phyloP scores from a whole-genome alignment of 352 stramenopile genomes.

The Phytophthora podocarpi region DNA sequence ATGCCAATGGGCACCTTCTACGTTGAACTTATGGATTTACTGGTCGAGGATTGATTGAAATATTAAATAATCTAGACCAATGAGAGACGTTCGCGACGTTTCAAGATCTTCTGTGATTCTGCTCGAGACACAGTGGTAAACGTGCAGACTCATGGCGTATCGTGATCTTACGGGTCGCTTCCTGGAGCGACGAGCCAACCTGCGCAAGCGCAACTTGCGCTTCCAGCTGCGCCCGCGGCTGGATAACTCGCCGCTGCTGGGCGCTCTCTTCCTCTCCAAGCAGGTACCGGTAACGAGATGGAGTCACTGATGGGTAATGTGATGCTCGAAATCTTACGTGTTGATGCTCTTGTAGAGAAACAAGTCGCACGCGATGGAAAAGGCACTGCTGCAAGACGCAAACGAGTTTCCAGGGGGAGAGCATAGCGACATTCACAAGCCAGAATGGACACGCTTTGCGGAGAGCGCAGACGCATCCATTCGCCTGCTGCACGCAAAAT shows the following conservation, averaged over 20 bases:
- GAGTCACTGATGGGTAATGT: not conserved
- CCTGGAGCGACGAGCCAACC: conserved; percentile 38
- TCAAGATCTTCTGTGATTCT: conserved; percentile 45
- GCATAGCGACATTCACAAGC: conserved; percentile 39
- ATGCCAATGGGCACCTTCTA: conserved; percentile 7
- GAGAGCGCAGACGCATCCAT: conserved; percentile 73
- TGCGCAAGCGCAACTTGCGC: conserved; percentile 62
- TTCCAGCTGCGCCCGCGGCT: conserved; percentile 60
- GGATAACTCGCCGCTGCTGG: conserved; percentile 44
- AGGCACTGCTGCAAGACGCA: conserved; percentile 63
- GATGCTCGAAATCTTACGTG: not conserved
- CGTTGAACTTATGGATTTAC: conserved; percentile 20
- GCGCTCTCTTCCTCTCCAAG: conserved; percentile 57
- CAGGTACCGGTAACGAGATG: conserved; percentile 42
- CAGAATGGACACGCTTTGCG: conserved; percentile 66
- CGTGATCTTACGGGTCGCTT: conserved; percentile 66
- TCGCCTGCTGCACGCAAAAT: conserved; percentile 68
- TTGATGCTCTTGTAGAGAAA: conserved; percentile 35
- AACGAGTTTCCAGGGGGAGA: conserved; percentile 43
- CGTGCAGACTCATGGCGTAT: conserved; percentile 73
- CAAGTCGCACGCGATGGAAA: conserved; percentile 64
- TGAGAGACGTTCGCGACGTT: conserved; percentile 32
- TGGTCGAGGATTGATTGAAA: conserved; percentile 17
- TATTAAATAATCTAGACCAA: conserved; percentile 14
- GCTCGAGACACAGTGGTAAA: no score